These are phyloP conservation scores for Luffa aegyptiaca DNA, from an alignment of 306 rosid species.

Conservation along the genomic window DNA sequence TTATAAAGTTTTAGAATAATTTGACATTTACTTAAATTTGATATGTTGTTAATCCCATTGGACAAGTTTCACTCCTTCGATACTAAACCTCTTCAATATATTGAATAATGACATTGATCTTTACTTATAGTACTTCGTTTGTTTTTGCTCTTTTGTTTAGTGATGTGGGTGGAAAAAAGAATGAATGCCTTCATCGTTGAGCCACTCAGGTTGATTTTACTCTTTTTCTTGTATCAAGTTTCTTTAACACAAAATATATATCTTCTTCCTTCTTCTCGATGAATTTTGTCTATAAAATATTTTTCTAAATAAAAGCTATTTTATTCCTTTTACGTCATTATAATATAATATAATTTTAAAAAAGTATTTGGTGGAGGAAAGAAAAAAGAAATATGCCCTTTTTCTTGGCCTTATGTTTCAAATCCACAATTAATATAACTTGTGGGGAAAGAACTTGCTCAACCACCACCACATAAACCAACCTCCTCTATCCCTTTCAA, in stretches of 20 bases:
- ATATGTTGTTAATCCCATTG: no score
- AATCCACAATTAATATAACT: background rate
- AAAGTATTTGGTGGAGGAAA: background rate
- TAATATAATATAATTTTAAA: background rate
- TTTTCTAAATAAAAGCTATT: background rate
- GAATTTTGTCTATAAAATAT: no score
- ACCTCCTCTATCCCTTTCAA: background rate
- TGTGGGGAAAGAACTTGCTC: background rate
- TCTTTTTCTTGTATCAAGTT: no score
- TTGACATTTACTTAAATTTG: background rate
- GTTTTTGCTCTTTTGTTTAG: no score
- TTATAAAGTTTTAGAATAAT: background rate
- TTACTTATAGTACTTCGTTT: no score
- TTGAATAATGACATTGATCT: no score
- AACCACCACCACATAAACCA: background rate
- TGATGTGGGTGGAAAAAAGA: no score
- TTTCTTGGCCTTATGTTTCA: background rate
- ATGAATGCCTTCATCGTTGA: no score
- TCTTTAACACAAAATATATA: no score
- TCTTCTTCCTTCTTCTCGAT: no score
- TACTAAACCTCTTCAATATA: no score
- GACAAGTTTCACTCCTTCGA: background rate
- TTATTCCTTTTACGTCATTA: background rate
- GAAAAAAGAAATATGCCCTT: background rate
- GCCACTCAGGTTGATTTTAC: no score